These are phyloP conservation scores for Solanum sitiens DNA, from an alignment of 257 asterid genomes.

Conservation along the genomic window DNA sequence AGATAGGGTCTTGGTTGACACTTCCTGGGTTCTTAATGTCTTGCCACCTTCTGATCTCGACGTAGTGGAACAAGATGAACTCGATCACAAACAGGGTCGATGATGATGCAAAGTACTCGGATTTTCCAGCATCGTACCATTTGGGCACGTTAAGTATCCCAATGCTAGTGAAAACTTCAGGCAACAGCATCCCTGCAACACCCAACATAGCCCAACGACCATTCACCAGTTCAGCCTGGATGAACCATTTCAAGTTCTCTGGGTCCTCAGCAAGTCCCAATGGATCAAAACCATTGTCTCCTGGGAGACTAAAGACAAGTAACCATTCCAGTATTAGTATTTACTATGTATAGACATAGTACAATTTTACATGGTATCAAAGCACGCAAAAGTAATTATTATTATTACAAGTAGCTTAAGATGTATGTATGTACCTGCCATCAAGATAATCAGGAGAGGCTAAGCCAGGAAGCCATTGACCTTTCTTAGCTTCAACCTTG, in stretches of 20 bases:
- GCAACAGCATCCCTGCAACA: constrained; percentile 87
- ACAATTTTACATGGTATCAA: neutral
- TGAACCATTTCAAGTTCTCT: constrained; percentile 67
- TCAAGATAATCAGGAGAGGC: constrained; percentile 74
- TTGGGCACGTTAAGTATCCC: constrained; percentile 75
- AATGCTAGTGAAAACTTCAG: constrained; percentile 58
- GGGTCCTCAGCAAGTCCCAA: constrained; percentile 92
- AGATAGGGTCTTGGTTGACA: constrained; percentile 93
- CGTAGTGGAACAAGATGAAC: constrained; percentile 92
- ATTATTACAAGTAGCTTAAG: too few relatives aligned
- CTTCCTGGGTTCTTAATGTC: constrained; percentile 96
- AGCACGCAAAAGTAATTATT: neutral
- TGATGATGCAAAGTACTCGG: constrained; percentile 79
- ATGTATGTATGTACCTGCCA: constrained; percentile 49
- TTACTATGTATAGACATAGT: neutral
- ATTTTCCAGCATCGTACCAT: constrained; percentile 91
- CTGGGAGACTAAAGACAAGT: constrained; percentile 40
- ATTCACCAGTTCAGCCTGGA: constrained; percentile 89
- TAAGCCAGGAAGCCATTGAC: constrained; percentile 93
- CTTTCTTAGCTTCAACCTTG: constrained; percentile 91
- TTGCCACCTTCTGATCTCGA: constrained; percentile 97
- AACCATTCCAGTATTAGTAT: neutral
- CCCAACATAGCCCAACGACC: constrained; percentile 98
- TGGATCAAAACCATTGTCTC: constrained; percentile 93
- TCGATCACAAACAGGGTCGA: constrained; percentile 85